Evolutionary conservation across 257 asterid species (phyloP).

Genomic region (Nicotiana tomentosiformis): DNA sequence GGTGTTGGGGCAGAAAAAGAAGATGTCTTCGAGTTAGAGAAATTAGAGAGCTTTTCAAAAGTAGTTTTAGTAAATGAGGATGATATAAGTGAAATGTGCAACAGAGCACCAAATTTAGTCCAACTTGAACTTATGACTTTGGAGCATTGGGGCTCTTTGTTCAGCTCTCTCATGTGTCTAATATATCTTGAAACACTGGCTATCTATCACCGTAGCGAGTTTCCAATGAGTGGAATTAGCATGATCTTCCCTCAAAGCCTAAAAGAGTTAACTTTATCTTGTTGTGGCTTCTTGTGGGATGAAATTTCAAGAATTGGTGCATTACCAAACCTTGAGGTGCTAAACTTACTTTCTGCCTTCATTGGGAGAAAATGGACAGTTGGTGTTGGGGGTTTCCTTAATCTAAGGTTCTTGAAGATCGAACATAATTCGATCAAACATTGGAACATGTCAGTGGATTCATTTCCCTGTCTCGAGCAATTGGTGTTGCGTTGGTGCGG

Average conservation of each 20-base stretch:
- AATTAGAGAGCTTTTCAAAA: background rate
- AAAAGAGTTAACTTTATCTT: background rate
- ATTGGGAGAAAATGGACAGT: slow-evolving; percentile 3
- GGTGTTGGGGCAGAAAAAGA: background rate
- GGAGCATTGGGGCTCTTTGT: background rate
- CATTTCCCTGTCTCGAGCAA: background rate
- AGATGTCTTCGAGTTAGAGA: background rate
- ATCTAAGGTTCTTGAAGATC: background rate
- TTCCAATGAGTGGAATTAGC: background rate
- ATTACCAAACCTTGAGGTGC: background rate
- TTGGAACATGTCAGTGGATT: background rate
- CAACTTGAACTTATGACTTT: background rate
- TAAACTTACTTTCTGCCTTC: background rate
- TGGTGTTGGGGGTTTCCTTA: background rate
- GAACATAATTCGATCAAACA: background rate
- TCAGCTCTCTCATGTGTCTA: background rate
- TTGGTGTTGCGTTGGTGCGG: background rate
- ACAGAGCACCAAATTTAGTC: slow-evolving; percentile 1
- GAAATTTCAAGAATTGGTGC: background rate
- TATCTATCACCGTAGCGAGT: background rate
- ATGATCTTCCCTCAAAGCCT: background rate
- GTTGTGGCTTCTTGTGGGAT: background rate
- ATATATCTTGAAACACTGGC: slow-evolving; percentile 1
- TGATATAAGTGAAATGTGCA: slow-evolving; percentile 1
- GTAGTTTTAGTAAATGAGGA: background rate